Evolutionary conservation across 108 stramenopile genomes (phyloP).

Genomic region (Ochromonas danica): DNA sequence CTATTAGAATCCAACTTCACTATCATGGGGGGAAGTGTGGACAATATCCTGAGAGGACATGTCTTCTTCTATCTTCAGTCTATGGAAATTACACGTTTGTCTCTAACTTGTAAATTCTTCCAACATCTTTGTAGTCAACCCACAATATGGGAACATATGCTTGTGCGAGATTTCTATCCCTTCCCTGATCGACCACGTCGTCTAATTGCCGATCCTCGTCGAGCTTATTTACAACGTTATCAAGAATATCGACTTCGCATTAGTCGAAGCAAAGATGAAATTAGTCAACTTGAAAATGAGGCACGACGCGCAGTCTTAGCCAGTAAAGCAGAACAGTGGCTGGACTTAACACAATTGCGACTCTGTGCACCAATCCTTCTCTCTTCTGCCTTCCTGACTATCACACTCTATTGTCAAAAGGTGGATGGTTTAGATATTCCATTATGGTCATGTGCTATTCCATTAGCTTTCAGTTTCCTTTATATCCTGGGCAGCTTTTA

Average conservation of each 20-base stretch:
- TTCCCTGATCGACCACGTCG: no score
- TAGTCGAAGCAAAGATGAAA: background rate
- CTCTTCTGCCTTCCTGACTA: background rate
- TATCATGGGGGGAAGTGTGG: no score
- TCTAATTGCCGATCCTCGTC: no score
- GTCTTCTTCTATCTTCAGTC: no score
- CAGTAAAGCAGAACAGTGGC: background rate
- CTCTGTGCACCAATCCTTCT: background rate
- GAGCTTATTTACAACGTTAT: background rate
- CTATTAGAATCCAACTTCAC: no score
- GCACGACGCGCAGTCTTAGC: background rate
- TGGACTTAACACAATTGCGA: background rate
- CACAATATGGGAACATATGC: no score
- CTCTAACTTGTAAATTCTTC: no score
- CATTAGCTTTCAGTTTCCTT: background rate
- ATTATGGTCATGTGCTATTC: background rate
- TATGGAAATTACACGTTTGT: no score
- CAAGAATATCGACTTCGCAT: background rate
- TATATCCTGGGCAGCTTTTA: background rate
- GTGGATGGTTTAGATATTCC: background rate
- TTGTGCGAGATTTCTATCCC: no score
- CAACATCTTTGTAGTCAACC: no score
- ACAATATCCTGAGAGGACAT: no score
- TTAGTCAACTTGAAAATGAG: background rate
- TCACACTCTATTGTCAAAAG: background rate